Base-by-base conservation (phyloP, 2,329 filamentous ascomycete genomes). In the Mycosphaerelloides madeirae region DNA sequence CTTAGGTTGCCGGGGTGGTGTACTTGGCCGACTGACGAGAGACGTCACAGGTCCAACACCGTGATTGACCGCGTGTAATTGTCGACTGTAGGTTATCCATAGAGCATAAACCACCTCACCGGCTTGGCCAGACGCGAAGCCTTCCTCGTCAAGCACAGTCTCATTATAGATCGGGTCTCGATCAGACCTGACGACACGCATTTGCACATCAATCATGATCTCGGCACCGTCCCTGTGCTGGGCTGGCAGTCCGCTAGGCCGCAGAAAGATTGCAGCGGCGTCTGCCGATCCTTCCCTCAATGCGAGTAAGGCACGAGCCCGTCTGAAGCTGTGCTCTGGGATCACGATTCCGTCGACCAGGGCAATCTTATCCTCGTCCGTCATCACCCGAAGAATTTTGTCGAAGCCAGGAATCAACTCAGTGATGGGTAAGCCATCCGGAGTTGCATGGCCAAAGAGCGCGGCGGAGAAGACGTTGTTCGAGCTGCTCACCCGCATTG, bases 61-160 rank as follows among this genome's bases (percentile, higher is more conserved):
- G 41, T 77, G 73, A 49, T 81, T 81, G 29, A 81, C 77, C 13
- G 87, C 85, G 64, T 98, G 93, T 11, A 97, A 75, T 60, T 96
- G 88, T 50, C 90, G 79, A 14, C 91, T 97, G 64, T 97, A 98
- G 1, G 91, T 97, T 54, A 98, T 85, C 93, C 93, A 98, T 22
- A 98, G 71, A 9, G 93, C 93, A 69, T 90, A 97, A 0, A 97
- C 89, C 50, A 95, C 78, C 64, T 96, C 89, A 13, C 83, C 79
- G 49, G 77, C 73, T 3, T 70, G 62, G 25, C 73, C 66, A n/a
- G 78, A 74, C 60, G 20, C 41, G 29, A 14, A 78, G 37, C 77
- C 76, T 41, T 72, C 78, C 62, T 88, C 82, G 41, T 79, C 73
- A n/a, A 84, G 78, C 2, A 81, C 78, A 52, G 83, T 73, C 44